These are phyloP conservation scores for Exidia glandulosa DNA, from an alignment of 768 basidiomycete genomes.

Conservation along the genomic window DNA sequence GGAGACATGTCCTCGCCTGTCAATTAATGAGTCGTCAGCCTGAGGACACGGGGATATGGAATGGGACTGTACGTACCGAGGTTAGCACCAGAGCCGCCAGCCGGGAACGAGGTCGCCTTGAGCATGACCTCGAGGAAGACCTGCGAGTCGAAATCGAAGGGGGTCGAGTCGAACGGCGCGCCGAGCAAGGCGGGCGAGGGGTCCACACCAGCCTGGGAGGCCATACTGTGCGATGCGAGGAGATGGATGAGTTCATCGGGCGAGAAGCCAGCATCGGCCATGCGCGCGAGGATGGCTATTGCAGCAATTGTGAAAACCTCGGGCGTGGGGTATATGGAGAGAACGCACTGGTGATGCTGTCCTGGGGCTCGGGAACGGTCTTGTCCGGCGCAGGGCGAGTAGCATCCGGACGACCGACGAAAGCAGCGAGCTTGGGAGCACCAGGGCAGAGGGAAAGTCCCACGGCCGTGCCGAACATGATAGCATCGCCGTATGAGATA, in stretches of 20 bases:
- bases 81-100: constrained; percentile 14
- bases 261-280: constrained; percentile 12
- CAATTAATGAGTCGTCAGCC: constrained; percentile 12
- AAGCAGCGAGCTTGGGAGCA: constrained; percentile 16
- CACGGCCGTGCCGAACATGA: constrained; percentile 19
- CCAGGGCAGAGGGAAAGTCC: constrained; percentile 18
- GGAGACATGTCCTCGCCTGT: constrained; percentile 14
- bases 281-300: constrained; percentile 12
- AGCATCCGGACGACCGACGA: constrained; percentile 10
- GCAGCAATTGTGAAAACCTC: no score
- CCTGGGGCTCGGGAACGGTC: constrained; percentile 13
- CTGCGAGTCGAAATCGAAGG: constrained; percentile 21
- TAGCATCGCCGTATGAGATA: constrained; percentile 12
- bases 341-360: constrained; percentile 8
- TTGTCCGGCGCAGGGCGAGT: constrained; percentile 13
- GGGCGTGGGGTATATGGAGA: no score
- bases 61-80: neutral
- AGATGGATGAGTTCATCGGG: constrained; percentile 13
- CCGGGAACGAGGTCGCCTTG: constrained; percentile 21
- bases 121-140: constrained; percentile 25
- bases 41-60: no score
- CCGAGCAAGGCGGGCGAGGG: constrained; percentile 2
- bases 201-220: constrained; percentile 7
- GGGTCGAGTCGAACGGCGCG: constrained; percentile 23
- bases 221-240: constrained; percentile 16